phyloP scores from a whole-genome alignment of 2,329 filamentous ascomycete species.

The Pseudocercospora crystallina region DNA sequence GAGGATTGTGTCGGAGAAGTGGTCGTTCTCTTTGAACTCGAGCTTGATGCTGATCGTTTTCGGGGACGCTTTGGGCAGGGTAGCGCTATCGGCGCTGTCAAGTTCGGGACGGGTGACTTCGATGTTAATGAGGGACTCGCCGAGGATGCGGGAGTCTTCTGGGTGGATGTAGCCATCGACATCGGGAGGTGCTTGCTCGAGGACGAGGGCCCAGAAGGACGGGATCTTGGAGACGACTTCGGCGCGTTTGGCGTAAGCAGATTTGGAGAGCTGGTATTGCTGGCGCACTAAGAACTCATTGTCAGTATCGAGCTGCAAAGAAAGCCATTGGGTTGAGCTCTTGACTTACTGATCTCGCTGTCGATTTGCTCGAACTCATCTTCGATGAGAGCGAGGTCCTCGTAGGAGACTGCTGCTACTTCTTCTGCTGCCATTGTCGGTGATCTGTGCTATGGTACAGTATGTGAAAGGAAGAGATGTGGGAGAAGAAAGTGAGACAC shows the following conservation, averaged over 20 bases:
- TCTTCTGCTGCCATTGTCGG: slow-evolving; percentile 22
- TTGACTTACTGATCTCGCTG: slow-evolving; percentile 68
- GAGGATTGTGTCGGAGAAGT: slow-evolving; percentile 73
- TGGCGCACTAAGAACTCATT: slow-evolving; percentile 31
- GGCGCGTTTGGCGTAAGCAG: slow-evolving; percentile 75
- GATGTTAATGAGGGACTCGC: slow-evolving; percentile 65
- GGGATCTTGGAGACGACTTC: slow-evolving; percentile 70
- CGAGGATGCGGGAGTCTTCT: slow-evolving; percentile 71
- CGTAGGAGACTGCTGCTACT: slow-evolving; percentile 58
- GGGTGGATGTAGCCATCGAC: slow-evolving; percentile 87
- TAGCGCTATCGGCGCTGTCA: slow-evolving; percentile 36
- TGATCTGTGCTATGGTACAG: not conserved
- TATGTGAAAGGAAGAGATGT: not conserved
- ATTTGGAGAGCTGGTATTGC: slow-evolving; percentile 65
- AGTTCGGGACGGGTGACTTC: slow-evolving; percentile 81
- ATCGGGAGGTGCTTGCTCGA: slow-evolving; percentile 81
- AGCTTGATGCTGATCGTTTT: slow-evolving; percentile 76
- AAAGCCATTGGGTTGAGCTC: slow-evolving; percentile 31
- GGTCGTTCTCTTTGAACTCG: slow-evolving; percentile 77
- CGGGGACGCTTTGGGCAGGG: slow-evolving; percentile 63
- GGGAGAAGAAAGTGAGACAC: not conserved
- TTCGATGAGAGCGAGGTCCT: slow-evolving; percentile 77
- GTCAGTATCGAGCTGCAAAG: slow-evolving; percentile 1
- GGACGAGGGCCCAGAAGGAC: slow-evolving; percentile 92
- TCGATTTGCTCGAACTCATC: slow-evolving; percentile 82